Evolutionary conservation across 2,329 filamentous ascomycete species (phyloP).

Genomic region (Biscogniauxia mediterranea): DNA sequence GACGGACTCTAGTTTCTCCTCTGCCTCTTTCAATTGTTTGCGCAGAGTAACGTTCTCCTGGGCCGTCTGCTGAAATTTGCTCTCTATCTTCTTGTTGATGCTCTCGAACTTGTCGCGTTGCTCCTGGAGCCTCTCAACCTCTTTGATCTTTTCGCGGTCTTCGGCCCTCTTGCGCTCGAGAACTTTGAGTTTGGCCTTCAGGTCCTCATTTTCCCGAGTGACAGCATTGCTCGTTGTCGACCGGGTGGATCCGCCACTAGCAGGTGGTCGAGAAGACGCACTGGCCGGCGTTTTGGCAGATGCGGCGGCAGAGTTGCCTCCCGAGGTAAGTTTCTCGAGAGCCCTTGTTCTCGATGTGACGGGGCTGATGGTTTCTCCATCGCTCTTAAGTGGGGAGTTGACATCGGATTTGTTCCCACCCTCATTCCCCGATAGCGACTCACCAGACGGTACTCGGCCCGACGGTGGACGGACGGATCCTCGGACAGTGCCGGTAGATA

Average conservation of each 20-base stretch:
- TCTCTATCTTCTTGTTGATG: slow-evolving; percentile 87
- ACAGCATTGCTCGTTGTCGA: slow-evolving; percentile 49
- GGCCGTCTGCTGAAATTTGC: slow-evolving; percentile 82
- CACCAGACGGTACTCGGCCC: slow-evolving; percentile 45
- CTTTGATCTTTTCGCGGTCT: slow-evolving; percentile 80
- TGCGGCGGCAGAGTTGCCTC: slow-evolving; percentile 21
- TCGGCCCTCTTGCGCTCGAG: slow-evolving; percentile 85
- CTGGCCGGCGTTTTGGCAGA: slow-evolving; percentile 32
- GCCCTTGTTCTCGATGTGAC: slow-evolving; percentile 49
- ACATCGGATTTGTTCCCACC: slow-evolving; percentile 38
- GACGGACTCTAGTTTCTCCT: slow-evolving; percentile 65
- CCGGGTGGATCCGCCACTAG: slow-evolving; percentile 32
- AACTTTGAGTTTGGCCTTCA: slow-evolving; percentile 83
- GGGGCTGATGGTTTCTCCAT: slow-evolving; percentile 51
- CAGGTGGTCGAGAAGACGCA: slow-evolving; percentile 27
- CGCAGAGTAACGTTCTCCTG: slow-evolving; percentile 75
- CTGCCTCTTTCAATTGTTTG: slow-evolving; percentile 73
- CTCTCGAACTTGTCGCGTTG: slow-evolving; percentile 77
- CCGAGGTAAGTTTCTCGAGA: slow-evolving; percentile 50
- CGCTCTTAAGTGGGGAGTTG: slow-evolving; percentile 50
- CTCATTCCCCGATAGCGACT: slow-evolving; percentile 45
- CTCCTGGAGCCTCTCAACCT: slow-evolving; percentile 70
- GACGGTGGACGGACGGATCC: slow-evolving; percentile 39
- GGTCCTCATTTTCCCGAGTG: slow-evolving; percentile 74
- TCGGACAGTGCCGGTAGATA: slow-evolving; percentile 35